phyloP scores from a whole-genome alignment of 1,284 basidiomycete species.

The Malassezia psittaci region DNA sequence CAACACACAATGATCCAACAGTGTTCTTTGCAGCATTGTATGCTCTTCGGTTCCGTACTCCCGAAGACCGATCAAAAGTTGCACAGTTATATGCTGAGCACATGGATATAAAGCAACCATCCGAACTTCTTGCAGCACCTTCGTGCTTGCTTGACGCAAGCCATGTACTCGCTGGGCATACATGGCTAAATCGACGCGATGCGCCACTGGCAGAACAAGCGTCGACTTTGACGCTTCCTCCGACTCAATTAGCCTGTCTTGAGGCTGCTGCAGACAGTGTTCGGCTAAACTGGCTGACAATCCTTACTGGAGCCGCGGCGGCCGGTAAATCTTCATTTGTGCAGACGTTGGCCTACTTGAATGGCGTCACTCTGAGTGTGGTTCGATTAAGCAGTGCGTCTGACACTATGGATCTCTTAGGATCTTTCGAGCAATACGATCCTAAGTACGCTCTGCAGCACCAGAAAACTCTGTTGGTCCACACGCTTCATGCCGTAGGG shows the following conservation, averaged over 20 bases:
- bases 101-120: slow-evolving; percentile 32
- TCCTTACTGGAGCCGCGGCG: slow-evolving; percentile 66
- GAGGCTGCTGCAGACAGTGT: slow-evolving; percentile 70
- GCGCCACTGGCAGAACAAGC: slow-evolving; percentile 4
- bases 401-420: slow-evolving; percentile 86
- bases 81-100: slow-evolving; percentile 54
- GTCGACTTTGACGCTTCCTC: slow-evolving; percentile 52
- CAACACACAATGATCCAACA: slow-evolving; percentile 50
- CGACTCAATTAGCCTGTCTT: slow-evolving; percentile 59
- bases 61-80: slow-evolving; percentile 59
- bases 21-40: slow-evolving; percentile 52
- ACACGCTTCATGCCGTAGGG: background rate
- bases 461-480: background rate
- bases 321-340: slow-evolving; percentile 74
- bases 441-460: background rate
- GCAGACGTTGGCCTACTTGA: slow-evolving; percentile 61
- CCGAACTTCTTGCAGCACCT: background rate
- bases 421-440: slow-evolving; percentile 79
- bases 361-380: slow-evolving; percentile 63
- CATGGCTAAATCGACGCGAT: slow-evolving; percentile 51
- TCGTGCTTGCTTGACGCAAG: slow-evolving; percentile 46
- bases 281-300: slow-evolving; percentile 72
- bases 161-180: slow-evolving; percentile 64
- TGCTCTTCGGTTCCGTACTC: slow-evolving; percentile 71
- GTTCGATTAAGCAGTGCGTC: slow-evolving; percentile 75